Percentiles rank a stretch among this genome's conserved stretches.
phyloP scores from a whole-genome alignment of 129 eudicot genomes.

The carrot (Daucus carota) region DH1_v3.0 NC_030386.2:2865001-2865500 shows the following conservation, averaged over 20 bases:
- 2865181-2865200: too few species aligned
- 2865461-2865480: conserved; percentile 63
- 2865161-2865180: not conserved
- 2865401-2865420: conserved; percentile 13
- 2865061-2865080: not conserved
- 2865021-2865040: conserved; percentile 92
- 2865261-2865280: conserved; percentile 87
- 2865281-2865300: conserved; percentile 84
- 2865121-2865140: not conserved
- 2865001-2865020: conserved; percentile 74
- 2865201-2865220: conserved; percentile 84
- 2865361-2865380: not conserved
- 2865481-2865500: conserved; percentile 74
- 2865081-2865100: not conserved
- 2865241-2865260: conserved; percentile 99
- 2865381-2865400: not conserved
- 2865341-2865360: conserved; percentile 45
- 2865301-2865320: conserved; percentile 96
- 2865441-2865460: conserved; percentile 99
- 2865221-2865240: conserved; percentile 82
- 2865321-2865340: conserved; percentile 78
- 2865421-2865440: conserved; percentile 93
- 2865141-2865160: not conserved
- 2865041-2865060: conserved; percentile 81
- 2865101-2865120: not conserved